Evolutionary conservation across 2,329 filamentous ascomycete species (phyloP).

Genomic region (Elsinoe perseae): DNA sequence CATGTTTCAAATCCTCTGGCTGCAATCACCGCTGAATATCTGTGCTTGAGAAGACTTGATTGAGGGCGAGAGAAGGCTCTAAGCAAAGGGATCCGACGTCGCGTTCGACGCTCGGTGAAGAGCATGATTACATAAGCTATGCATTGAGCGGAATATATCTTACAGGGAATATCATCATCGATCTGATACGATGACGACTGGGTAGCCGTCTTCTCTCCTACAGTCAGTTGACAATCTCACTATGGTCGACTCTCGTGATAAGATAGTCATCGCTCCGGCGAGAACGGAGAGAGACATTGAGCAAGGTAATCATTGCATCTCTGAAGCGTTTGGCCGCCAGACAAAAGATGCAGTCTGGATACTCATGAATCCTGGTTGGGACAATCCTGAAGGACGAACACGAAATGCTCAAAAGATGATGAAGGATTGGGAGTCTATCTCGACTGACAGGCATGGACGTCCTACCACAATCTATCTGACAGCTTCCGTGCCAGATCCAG

Average conservation of each 20-base stretch:
- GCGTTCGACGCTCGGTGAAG: too few relatives aligned
- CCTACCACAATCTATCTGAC: constrained; percentile 49
- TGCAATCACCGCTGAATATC: too few relatives aligned
- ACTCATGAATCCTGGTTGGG: constrained; percentile 48
- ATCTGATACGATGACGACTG: too few relatives aligned
- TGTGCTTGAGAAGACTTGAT: too few relatives aligned
- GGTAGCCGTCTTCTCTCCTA: too few relatives aligned
- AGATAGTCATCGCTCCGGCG: background rate
- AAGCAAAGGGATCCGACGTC: too few relatives aligned
- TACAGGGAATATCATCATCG: too few relatives aligned
- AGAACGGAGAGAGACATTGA: background rate
- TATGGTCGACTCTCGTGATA: background rate
- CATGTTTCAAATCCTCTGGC: too few relatives aligned
- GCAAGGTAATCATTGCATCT: constrained; percentile 23
- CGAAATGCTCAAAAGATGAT: constrained; percentile 34
- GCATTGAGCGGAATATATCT: too few relatives aligned
- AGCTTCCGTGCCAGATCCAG: constrained; percentile 39
- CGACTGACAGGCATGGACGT: constrained; percentile 38
- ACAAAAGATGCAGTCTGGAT: constrained; percentile 46
- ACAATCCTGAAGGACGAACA: constrained; percentile 40
- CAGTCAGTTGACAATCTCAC: background rate
- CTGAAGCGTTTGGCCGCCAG: constrained; percentile 45
- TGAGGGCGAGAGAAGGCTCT: too few relatives aligned
- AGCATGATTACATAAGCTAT: too few relatives aligned
- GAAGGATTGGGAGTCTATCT: constrained; percentile 37